Percentiles rank a stretch among this genome's conserved stretches.
phyloP scores from a whole-genome alignment of 139 green algal species.

The Chlamydomonas incerta region DNA sequence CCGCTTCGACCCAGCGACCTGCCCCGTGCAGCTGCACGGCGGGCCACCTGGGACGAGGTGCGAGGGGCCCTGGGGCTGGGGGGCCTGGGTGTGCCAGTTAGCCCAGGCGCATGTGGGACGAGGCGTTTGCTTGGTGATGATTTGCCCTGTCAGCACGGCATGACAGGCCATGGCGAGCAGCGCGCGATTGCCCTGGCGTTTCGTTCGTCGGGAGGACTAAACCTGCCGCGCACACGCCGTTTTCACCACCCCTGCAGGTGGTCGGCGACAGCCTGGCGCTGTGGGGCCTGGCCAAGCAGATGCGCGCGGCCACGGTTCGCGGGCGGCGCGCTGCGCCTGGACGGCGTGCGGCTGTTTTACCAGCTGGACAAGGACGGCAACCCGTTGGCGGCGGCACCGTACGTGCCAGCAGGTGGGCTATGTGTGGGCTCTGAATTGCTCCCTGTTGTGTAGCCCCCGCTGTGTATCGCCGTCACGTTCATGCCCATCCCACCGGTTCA shows the following conservation, averaged over 20 bases:
- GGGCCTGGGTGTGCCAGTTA: background rate
- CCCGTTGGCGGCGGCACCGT: constrained; percentile 57
- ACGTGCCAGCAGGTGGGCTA: constrained; percentile 55
- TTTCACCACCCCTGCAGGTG: constrained; percentile 60
- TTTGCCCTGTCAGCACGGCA: too few relatives aligned
- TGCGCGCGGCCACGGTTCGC: constrained; percentile 66
- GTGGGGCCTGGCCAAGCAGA: constrained; percentile 64
- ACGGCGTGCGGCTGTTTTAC: constrained; percentile 88
- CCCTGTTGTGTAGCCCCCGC: too few relatives aligned
- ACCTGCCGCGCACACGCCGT: too few relatives aligned
- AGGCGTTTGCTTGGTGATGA: too few relatives aligned
- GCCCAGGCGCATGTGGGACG: too few relatives aligned
- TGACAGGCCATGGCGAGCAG: too few relatives aligned
- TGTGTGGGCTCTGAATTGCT: too few relatives aligned
- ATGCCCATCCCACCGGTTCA: too few relatives aligned
- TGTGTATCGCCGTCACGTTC: too few relatives aligned
- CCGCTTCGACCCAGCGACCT: constrained; percentile 46
- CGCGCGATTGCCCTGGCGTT: too few relatives aligned
- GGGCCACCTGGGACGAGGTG: constrained; percentile 78
- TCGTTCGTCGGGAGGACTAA: too few relatives aligned
- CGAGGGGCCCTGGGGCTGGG: background rate
- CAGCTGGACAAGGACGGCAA: constrained; percentile 81
- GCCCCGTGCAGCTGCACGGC: constrained; percentile 57
- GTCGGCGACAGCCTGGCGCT: constrained; percentile 76
- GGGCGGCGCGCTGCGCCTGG: constrained; percentile 80